Evolutionary conservation across 768 basidiomycete species (phyloP).

Genomic region (Kwoniella dejecticola): DNA sequence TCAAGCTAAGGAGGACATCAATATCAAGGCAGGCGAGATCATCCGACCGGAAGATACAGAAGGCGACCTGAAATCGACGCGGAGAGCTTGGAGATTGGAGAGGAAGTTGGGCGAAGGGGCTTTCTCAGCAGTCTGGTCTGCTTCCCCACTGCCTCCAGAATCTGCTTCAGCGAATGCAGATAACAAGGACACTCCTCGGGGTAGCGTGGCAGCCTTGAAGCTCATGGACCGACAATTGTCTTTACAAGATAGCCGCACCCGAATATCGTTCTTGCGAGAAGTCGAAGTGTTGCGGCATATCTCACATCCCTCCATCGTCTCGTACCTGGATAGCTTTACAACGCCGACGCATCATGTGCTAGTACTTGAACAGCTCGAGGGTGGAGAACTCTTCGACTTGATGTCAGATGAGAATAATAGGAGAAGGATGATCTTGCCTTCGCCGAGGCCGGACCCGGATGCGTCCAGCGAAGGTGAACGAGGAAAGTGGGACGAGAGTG

Average conservation of each 20-base stretch:
- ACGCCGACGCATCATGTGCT: constrained; percentile 74
- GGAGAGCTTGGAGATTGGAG: constrained; percentile 36
- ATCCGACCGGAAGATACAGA: constrained; percentile 16
- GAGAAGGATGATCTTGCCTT: constrained; percentile 56
- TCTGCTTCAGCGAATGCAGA: too few relatives aligned
- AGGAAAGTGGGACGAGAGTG: constrained; percentile 14
- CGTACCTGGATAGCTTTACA: constrained; percentile 70
- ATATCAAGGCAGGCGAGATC: constrained; percentile 11
- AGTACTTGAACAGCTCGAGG: constrained; percentile 72
- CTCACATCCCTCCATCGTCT: constrained; percentile 76
- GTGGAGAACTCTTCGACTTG: constrained; percentile 79
- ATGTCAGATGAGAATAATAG: constrained; percentile 60
- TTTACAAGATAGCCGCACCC: constrained; percentile 67
- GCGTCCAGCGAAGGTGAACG: constrained; percentile 11
- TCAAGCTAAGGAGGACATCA: constrained; percentile 14
- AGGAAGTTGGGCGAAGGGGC: constrained; percentile 53
- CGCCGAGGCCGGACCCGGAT: too few relatives aligned
- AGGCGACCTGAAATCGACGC: not conserved
- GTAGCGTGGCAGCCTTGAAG: constrained; percentile 61
- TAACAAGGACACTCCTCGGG: too few relatives aligned
- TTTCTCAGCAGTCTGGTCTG: constrained; percentile 53
- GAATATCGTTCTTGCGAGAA: constrained; percentile 77
- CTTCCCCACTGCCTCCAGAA: constrained; percentile 9
- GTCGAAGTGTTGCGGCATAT: constrained; percentile 83
- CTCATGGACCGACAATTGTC: constrained; percentile 60